Evolutionary conservation across 2,329 filamentous ascomycete genomes (phyloP).

Genomic region (Diaporthe caulivora): DNA sequence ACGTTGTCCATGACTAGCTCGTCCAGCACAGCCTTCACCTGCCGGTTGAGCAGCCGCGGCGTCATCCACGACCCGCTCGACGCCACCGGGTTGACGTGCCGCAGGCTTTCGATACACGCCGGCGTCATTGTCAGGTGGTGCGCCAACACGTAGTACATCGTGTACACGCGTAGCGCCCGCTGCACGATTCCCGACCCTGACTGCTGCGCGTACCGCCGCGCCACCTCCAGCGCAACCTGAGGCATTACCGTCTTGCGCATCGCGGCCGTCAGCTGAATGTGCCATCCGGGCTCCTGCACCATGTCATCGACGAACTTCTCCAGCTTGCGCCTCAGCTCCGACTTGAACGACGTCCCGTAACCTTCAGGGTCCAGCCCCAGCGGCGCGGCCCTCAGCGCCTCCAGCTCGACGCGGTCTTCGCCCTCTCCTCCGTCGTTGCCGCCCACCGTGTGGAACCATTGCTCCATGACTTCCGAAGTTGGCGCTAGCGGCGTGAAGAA

Average conservation of each 20-base stretch:
- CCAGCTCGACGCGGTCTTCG: conserved; percentile 51
- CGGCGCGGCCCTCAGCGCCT: conserved; percentile 58
- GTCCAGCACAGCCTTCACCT: conserved; percentile 69
- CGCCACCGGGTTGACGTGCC: conserved; percentile 56
- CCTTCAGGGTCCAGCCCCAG: conserved; percentile 61
- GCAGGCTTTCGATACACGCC: conserved; percentile 56
- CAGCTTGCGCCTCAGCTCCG: conserved; percentile 59
- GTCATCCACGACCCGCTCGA: conserved; percentile 61
- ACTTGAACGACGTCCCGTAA: conserved; percentile 53
- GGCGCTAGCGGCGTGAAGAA: conserved; percentile 64
- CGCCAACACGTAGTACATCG: conserved; percentile 69
- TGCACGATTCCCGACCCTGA: conserved; percentile 64
- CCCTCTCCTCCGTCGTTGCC: conserved; percentile 41
- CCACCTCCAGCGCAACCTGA: conserved; percentile 58
- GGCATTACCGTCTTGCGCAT: conserved; percentile 58
- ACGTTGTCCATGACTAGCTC: conserved; percentile 66
- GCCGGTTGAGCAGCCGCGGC: conserved; percentile 66
- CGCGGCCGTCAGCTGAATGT: conserved; percentile 63
- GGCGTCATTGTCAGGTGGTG: conserved; percentile 66
- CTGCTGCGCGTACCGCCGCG: conserved; percentile 60
- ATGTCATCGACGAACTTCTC: conserved; percentile 65
- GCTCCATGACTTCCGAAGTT: conserved; percentile 59
- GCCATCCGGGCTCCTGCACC: conserved; percentile 60
- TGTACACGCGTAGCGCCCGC: conserved; percentile 66
- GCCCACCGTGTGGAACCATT: conserved; percentile 60